Conservation (phyloP, 805 yeast species). For the Schwanniomyces yamadae region DNA sequence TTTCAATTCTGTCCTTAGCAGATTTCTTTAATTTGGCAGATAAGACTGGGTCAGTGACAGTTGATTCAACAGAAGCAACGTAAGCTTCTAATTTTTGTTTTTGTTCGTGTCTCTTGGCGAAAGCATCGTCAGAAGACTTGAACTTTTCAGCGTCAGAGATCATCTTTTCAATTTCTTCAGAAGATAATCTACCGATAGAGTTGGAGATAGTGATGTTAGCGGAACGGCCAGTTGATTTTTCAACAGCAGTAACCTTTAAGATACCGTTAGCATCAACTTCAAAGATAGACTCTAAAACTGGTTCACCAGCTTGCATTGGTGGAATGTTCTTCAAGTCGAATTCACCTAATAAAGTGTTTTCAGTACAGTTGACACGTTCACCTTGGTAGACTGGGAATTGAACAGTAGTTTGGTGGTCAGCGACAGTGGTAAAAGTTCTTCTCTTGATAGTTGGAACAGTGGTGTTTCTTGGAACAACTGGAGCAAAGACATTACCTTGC, state of each 20-base stretch:
- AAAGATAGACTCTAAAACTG: constrained; percentile 49
- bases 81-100: constrained; percentile 98
- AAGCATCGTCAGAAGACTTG: constrained; percentile 98
- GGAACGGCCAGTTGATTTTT: constrained; percentile 50
- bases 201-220: constrained; percentile 51
- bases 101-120: constrained; percentile 99
- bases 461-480: constrained; percentile 53
- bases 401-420: constrained; percentile 51
- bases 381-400: constrained; percentile 54
- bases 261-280: constrained; percentile 53
- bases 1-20: constrained; percentile 95
- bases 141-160: constrained; percentile 52
- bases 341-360: constrained; percentile 51
- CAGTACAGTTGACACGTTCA: constrained; percentile 52
- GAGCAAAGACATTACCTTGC: constrained; percentile 52
- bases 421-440: constrained; percentile 52
- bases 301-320: constrained; percentile 52
- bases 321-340: constrained; percentile 52
- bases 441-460: constrained; percentile 51
- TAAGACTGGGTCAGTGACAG: constrained; percentile 97
- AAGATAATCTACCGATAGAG: constrained; percentile 50
- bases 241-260: constrained; percentile 50
- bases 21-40: constrained; percentile 97
- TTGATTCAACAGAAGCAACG: constrained; percentile 92
- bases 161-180: constrained; percentile 51